These are phyloP conservation scores for Quercus berberidifolia DNA, from an alignment of 306 rosid species.

Conservation along the genomic window DNA sequence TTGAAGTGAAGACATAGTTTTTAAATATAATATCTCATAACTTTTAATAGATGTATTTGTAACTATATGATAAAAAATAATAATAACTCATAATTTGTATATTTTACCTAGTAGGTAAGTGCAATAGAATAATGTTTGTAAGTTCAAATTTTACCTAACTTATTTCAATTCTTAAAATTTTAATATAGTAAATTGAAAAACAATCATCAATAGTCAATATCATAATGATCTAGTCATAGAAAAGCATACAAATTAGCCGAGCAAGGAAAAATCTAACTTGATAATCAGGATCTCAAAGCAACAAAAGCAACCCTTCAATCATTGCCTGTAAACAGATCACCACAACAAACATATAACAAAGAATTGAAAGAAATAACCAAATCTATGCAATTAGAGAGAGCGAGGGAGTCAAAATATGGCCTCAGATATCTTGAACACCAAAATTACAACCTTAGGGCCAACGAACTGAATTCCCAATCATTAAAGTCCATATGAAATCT, in stretches of 20 bases:
- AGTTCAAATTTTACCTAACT: no score
- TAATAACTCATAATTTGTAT: no score
- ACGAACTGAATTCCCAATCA: no score
- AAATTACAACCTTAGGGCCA: not conserved
- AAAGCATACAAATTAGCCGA: constrained; percentile 68
- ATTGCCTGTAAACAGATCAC: constrained; percentile 46
- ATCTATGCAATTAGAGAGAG: not conserved
- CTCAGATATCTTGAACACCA: not conserved
- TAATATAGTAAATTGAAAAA: no score
- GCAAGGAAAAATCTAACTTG: constrained; percentile 80
- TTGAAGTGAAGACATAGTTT: no score
- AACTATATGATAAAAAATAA: no score
- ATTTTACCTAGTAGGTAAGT: no score
- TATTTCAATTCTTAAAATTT: not conserved
- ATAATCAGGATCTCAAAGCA: constrained; percentile 82
- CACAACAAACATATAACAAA: constrained; percentile 16
- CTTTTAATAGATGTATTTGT: no score
- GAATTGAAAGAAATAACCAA: constrained; percentile 17
- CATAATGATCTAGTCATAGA: constrained; percentile 23
- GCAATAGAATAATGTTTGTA: no score
- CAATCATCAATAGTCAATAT: no score
- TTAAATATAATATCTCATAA: no score
- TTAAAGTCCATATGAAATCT: no score
- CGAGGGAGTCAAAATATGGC: not conserved
- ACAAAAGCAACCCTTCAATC: constrained; percentile 60